Base-by-base conservation (phyloP, 495 filamentous ascomycete species). In the Recurvomyces mirabilis region DNA sequence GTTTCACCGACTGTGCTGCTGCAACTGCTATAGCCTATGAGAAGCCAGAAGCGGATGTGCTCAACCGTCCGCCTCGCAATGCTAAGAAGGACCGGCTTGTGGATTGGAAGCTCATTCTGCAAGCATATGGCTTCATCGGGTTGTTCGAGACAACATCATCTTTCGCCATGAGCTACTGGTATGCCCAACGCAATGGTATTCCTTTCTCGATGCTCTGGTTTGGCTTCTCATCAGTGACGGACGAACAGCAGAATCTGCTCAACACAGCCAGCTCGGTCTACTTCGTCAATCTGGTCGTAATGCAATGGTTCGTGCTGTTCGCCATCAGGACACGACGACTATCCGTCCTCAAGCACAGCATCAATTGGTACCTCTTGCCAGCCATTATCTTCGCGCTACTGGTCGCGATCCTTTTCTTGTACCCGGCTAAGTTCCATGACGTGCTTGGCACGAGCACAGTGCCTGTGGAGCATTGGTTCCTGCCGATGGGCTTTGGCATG, bases 251-350 rank as follows among this genome's bases (percentile, higher is more conserved):
- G 4, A 54, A 60, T 17, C 60, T 66, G 18, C 53, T 77, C 13
- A 78, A 77, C 44, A 66, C 70, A 33, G 79, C 75, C 17, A 76
- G 72, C 21, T 75, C 70, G 19, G 74, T 84, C 26, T 85, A 85
- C 52, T 85, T 86, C 49, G 71, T 84, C 23, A 82, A 71, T n/a
- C 62, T 86, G 7, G 78, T 86, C 5, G 71, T 81, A 4, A 79
- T 80, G 76, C 81, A 84, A 71, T 81, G 73, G 65, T 82, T 81
- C 62, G 82, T 78, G 54, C 66, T 84, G 10, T 67, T 84, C 41
- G 70, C 68, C 4, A 64, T 79, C 4, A 73, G 80, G 14, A 82
- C 76, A 9, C 60, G 76, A 1, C 70, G 75, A n/a, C 68, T 82
- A 29, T 73, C 66, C 38, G 74, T 83, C 42, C 74, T 84, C 52